Evolutionary conservation across 768 basidiomycete species (phyloP), one percentile per base, ranked within the genome.

Genomic region (Mycena vulgaris): DNA sequence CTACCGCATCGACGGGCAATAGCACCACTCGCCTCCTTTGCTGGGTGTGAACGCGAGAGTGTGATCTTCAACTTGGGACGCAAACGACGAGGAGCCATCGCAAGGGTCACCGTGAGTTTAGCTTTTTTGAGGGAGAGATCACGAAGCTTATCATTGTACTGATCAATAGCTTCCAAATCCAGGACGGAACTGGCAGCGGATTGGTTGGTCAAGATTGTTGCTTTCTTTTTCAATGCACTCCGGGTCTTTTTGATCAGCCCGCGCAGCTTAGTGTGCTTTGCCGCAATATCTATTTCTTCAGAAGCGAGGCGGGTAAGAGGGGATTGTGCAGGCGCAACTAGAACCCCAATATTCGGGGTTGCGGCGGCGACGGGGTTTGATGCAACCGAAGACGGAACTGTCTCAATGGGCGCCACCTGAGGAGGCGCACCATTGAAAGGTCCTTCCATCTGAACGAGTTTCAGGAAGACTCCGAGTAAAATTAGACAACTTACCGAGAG

Each of bases 1-100:
- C 60, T 72, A 3, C 49, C 55, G 16, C 60, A 66, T 0, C 47
- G 53, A 11, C 11, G 19, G 4, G 70, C 52, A 25, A 72, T 45
- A 3, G 30, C 23, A 0, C 8, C 0, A 25, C 70, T 72, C 11
- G 66, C 70, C 21, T 59, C 37, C 4, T n/a, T 13, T 0, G 10
- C 13, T 1, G 66, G 70, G 17, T 47, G 21, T 14, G 23, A 31
- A 23, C 5, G 37, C 25, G 2, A 2, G 23, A 62, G 45, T 31
- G 16, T 31, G 8, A 23, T 11, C 17, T 45, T 51, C 13, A 64
- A 31, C 13, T 55, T 4, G 14, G 51, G 63, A 3, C 27, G 37
- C 30, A 28, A 0, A 13, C 23, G 5, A 7, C 52, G 52, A 14
- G 51, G 13, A 0, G 63, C 52, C 0, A 17, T 6, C 3, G 9